phyloP scores from a whole-genome alignment of 2,329 filamentous ascomycete genomes.

The Incumbomyces delicatus region DNA sequence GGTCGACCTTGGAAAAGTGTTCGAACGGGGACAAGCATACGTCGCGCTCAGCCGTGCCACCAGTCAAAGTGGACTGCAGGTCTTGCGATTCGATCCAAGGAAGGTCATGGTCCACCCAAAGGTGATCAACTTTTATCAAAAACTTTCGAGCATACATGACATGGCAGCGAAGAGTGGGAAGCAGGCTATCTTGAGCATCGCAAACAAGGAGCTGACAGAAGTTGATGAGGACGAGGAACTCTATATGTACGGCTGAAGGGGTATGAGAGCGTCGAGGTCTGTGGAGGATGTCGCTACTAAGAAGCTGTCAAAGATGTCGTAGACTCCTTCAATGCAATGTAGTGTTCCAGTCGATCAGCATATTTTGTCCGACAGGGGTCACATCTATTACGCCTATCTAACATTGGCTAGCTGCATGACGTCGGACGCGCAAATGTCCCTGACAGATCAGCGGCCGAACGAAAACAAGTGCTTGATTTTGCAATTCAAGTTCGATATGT shows the following conservation, averaged over 20 bases:
- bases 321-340: too few relatives aligned
- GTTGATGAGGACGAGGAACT: conserved; percentile 38
- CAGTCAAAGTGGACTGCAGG: conserved; percentile 74
- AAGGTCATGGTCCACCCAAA: conserved; percentile 92
- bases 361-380: background rate
- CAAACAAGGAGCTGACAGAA: conserved; percentile 20
- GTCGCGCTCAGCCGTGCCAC: conserved; percentile 91
- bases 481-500: too few relatives aligned
- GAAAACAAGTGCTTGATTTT: too few relatives aligned
- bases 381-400: too few relatives aligned
- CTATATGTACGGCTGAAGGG: conserved; percentile 22
- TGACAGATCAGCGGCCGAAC: background rate
- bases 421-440: background rate
- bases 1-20: conserved; percentile 82
- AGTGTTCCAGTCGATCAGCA: background rate
- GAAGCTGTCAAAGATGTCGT: too few relatives aligned
- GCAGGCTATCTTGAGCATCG: conserved; percentile 12
- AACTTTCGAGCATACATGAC: conserved; percentile 64
- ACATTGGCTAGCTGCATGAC: background rate
- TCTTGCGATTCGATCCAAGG: conserved; percentile 73
- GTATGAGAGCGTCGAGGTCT: too few relatives aligned
- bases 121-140: conserved; percentile 76
- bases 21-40: conserved; percentile 96
- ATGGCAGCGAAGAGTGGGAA: conserved; percentile 24
- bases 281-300: too few relatives aligned